Percentiles rank a stretch among this genome's conserved stretches.
These are phyloP conservation scores for Xylaria nigripes DNA, from an alignment of 495 filamentous ascomycete genomes.

Conservation along the genomic window DNA sequence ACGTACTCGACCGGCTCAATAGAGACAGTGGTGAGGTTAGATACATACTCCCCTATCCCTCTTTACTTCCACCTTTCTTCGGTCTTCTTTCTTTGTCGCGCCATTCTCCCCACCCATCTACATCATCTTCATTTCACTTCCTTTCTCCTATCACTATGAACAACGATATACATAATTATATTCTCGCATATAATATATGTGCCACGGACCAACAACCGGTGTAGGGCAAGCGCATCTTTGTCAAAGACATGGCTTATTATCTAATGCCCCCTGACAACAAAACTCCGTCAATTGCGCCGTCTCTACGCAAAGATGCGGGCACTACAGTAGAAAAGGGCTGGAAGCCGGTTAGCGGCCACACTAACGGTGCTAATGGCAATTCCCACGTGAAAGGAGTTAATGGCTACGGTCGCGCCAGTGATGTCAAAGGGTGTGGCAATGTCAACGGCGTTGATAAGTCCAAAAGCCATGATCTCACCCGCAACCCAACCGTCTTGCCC, in stretches of 20 bases:
- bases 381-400: constrained; percentile 17
- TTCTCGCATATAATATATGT: background rate
- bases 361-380: constrained; percentile 21
- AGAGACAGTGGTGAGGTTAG: constrained; percentile 50
- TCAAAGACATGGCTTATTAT: constrained; percentile 96
- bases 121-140: no score
- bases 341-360: constrained; percentile 9
- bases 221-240: constrained; percentile 79
- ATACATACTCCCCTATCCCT: constrained; percentile 1
- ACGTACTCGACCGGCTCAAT: constrained; percentile 65
- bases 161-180: background rate
- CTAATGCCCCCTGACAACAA: constrained; percentile 65
- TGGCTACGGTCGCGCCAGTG: constrained; percentile 17
- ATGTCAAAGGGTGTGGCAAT: constrained; percentile 10
- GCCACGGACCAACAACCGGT: constrained; percentile 21
- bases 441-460: constrained; percentile 16
- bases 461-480: constrained; percentile 33
- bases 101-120: background rate
- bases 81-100: background rate
- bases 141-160: no score
- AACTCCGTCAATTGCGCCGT: constrained; percentile 63
- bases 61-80: background rate
- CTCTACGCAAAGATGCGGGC: constrained; percentile 53
- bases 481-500: constrained; percentile 82
- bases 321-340: constrained; percentile 21